Evolutionary conservation across 2,329 filamentous ascomycete genomes (phyloP).

Genomic region (Ceratocystiopsis minuta): DNA sequence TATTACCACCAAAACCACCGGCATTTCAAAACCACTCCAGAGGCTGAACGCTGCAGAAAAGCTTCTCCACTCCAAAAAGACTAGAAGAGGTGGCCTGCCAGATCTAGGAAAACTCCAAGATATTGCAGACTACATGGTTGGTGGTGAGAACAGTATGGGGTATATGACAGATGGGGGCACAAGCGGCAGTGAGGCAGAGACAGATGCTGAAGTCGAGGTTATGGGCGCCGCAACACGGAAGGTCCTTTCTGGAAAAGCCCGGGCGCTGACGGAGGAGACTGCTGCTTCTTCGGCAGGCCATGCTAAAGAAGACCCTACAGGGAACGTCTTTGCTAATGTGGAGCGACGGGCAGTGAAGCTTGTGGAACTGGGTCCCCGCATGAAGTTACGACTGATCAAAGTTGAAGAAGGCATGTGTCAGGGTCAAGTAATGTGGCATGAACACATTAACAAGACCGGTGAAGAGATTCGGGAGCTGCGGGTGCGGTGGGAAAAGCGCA

Average conservation of each 20-base stretch:
- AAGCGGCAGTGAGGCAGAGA: conserved; percentile 82
- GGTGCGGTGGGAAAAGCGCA: conserved; percentile 60
- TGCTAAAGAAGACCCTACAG: conserved; percentile 17
- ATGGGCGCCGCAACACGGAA: conserved; percentile 44
- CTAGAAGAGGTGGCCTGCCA: conserved; percentile 55
- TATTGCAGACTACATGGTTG: conserved; percentile 86
- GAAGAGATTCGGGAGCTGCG: conserved; percentile 65
- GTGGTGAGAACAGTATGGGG: conserved; percentile 55
- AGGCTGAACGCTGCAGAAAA: conserved; percentile 75
- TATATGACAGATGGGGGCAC: conserved; percentile 65
- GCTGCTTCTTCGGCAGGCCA: conserved; percentile 22
- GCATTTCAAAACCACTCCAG: conserved; percentile 67
- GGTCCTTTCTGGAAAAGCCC: conserved; percentile 34
- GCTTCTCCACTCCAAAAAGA: conserved; percentile 41
- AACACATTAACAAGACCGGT: conserved; percentile 72
- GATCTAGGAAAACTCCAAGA: conserved; percentile 85
- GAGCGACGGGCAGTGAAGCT: conserved; percentile 82
- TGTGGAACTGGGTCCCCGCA: conserved; percentile 76
- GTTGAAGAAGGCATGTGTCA: conserved; percentile 85
- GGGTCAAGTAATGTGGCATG: conserved; percentile 94
- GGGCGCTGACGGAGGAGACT: conserved; percentile 14
- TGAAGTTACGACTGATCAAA: conserved; percentile 80
- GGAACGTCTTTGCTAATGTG: conserved; percentile 33
- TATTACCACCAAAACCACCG: conserved; percentile 74
- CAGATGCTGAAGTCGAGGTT: conserved; percentile 89